These are phyloP conservation scores for Globisporangium sylvaticum DNA, from an alignment of 352 stramenopile species.

Conservation along the genomic window DNA sequence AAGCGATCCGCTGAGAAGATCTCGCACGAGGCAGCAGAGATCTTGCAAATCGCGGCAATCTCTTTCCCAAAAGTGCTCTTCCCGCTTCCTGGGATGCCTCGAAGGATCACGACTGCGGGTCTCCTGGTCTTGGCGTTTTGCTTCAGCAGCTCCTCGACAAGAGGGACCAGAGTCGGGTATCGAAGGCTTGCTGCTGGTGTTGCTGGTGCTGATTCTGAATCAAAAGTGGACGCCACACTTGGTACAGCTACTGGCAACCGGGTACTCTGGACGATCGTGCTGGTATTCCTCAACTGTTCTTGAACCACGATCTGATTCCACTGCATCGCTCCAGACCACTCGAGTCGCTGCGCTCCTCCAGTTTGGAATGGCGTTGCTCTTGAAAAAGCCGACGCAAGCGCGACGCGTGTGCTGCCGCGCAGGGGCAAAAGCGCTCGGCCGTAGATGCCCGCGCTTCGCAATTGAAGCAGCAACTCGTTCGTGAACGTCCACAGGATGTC, in stretches of 20 bases:
- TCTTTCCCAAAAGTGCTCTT: slow-evolving; percentile 59
- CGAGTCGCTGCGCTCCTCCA: background rate
- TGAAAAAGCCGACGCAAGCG: slow-evolving; percentile 18
- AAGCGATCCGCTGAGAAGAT: slow-evolving; percentile 63
- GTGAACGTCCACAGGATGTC: slow-evolving; percentile 46
- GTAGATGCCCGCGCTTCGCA: slow-evolving; percentile 40
- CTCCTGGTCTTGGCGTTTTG: slow-evolving; percentile 13
- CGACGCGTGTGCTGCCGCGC: slow-evolving; percentile 9
- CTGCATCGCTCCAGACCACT: slow-evolving; percentile 14
- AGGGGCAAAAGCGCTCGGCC: slow-evolving; percentile 23
- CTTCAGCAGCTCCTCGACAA: slow-evolving; percentile 40
- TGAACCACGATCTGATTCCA: slow-evolving; percentile 16
- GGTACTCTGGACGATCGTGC: slow-evolving; percentile 19
- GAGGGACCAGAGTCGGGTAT: slow-evolving; percentile 27
- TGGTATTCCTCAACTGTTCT: background rate
- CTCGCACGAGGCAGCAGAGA: slow-evolving; percentile 19
- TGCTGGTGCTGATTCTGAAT: background rate
- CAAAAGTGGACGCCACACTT: background rate
- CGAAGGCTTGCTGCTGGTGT: slow-evolving; percentile 8
- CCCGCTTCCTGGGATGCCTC: slow-evolving; percentile 68
- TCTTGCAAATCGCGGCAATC: slow-evolving; percentile 32
- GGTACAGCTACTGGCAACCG: slow-evolving; percentile 18
- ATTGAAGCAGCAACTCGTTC: slow-evolving; percentile 33
- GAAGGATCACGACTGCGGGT: slow-evolving; percentile 54
- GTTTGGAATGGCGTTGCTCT: slow-evolving; percentile 13